Conservation (phyloP, 179 eudicot genomes). For the Spergularia azorica region DNA sequence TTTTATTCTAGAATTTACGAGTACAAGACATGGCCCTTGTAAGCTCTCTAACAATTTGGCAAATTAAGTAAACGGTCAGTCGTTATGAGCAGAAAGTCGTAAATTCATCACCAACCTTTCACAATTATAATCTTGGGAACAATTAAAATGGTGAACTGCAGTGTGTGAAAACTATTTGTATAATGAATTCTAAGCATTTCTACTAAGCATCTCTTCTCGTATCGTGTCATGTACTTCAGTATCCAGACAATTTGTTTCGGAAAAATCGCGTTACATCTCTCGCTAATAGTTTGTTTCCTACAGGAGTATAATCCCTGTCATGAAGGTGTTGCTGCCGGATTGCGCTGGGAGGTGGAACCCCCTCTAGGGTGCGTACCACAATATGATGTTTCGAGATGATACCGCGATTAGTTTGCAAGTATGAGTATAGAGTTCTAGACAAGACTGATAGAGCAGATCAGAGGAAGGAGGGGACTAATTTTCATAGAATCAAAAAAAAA, state of each 20-base stretch:
- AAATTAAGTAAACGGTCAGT: too few species aligned
- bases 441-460: conserved; percentile 24
- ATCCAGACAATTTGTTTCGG: neutral
- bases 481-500: conserved; percentile 19
- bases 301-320: conserved; percentile 80
- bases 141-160: too few species aligned
- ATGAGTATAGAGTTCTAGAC: conserved; percentile 18
- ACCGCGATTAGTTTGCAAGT: neutral
- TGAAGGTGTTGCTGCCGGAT: conserved; percentile 69
- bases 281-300: neutral
- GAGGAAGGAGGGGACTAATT: conserved; percentile 25
- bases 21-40: too few species aligned
- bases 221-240: neutral
- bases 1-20: too few species aligned
- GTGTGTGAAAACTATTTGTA: too few species aligned
- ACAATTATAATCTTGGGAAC: too few species aligned
- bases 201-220: neutral
- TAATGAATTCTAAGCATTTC: too few species aligned
- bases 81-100: too few species aligned
- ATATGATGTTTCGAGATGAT: conserved; percentile 46
- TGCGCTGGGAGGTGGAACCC: conserved; percentile 83
- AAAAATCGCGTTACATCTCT: neutral
- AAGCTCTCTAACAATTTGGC: too few species aligned
- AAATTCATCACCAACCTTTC: too few species aligned
- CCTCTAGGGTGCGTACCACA: conserved; percentile 50